phyloP scores from a whole-genome alignment of 2,329 filamentous ascomycete species.

The Ilyonectria sp. region DNA sequence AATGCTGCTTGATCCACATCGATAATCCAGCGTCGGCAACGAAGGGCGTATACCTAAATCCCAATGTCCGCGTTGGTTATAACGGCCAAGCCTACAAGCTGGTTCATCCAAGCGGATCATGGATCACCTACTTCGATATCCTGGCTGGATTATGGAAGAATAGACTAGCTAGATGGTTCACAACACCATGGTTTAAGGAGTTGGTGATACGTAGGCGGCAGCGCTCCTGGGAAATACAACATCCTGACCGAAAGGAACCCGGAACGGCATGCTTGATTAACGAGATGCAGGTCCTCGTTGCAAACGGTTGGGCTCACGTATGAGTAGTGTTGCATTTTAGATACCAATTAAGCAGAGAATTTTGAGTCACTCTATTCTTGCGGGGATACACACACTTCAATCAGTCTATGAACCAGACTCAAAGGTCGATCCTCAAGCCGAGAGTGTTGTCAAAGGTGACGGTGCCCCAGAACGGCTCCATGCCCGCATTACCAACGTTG shows the following conservation, averaged over 20 bases:
- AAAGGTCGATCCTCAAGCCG: constrained; percentile 34
- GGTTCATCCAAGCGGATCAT: constrained; percentile 1
- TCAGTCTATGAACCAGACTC: neutral
- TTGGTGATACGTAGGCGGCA: neutral
- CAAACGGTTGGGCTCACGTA: constrained; percentile 14
- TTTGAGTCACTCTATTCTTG: no score
- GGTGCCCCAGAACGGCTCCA: constrained; percentile 40
- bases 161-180: constrained; percentile 11
- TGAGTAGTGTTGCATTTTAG: neutral
- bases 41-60: no score
- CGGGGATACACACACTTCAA: no score
- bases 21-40: no score
- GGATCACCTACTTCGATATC: constrained; percentile 2
- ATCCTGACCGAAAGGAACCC: neutral
- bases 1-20: no score
- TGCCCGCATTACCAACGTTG: constrained; percentile 39
- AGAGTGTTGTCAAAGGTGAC: constrained; percentile 37
- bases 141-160: constrained; percentile 10
- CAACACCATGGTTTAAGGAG: constrained; percentile 17
- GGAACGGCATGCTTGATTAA: constrained; percentile 6
- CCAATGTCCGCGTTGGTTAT: constrained; percentile 2
- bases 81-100: neutral
- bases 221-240: neutral
- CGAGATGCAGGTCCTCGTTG: constrained; percentile 15
- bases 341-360: no score